Evolutionary conservation across 768 basidiomycete species (phyloP).

Genomic region (Leccinum obscurum): DNA sequence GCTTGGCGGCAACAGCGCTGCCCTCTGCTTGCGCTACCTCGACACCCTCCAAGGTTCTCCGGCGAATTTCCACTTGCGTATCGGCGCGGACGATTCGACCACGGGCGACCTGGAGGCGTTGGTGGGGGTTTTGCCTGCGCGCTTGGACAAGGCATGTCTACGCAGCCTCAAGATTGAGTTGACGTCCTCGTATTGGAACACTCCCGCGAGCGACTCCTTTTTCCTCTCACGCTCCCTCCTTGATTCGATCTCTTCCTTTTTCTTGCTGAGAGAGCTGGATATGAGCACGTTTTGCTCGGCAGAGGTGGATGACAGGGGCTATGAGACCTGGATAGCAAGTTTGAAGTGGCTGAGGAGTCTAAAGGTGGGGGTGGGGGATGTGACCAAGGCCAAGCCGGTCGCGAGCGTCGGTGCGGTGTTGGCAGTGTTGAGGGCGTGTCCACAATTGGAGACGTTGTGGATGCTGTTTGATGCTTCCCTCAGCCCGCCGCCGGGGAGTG

Average conservation of each 20-base stretch:
- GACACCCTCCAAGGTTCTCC: conserved; percentile 20
- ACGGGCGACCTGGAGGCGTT: conserved; percentile 17
- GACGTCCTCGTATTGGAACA: conserved; percentile 31
- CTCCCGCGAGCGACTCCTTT: conserved; percentile 25
- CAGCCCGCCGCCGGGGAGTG: not conserved
- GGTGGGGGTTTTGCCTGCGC: conserved; percentile 10
- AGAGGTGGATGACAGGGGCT: conserved; percentile 22
- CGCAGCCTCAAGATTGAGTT: conserved; percentile 21
- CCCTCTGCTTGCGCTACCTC: conserved; percentile 24
- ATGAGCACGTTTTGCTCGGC: conserved; percentile 21
- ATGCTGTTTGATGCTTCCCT: conserved; percentile 25
- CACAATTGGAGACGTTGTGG: conserved; percentile 17
- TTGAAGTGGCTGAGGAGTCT: conserved; percentile 16
- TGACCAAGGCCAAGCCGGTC: conserved; percentile 16
- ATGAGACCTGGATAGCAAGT: conserved; percentile 13
- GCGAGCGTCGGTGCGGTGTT: conserved; percentile 23
- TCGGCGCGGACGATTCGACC: conserved; percentile 30
- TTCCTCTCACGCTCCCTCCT: conserved; percentile 18
- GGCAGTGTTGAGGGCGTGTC: conserved; percentile 23
- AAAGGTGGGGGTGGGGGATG: conserved; percentile 22
- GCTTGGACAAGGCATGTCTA: conserved; percentile 13
- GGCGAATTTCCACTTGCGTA: conserved; percentile 17
- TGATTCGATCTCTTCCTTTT: conserved; percentile 16
- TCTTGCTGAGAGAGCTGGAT: conserved; percentile 19
- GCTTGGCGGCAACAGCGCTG: conserved; percentile 25